phyloP scores from a whole-genome alignment of 805 yeast species.

The Cyberlindnera americana region DNA sequence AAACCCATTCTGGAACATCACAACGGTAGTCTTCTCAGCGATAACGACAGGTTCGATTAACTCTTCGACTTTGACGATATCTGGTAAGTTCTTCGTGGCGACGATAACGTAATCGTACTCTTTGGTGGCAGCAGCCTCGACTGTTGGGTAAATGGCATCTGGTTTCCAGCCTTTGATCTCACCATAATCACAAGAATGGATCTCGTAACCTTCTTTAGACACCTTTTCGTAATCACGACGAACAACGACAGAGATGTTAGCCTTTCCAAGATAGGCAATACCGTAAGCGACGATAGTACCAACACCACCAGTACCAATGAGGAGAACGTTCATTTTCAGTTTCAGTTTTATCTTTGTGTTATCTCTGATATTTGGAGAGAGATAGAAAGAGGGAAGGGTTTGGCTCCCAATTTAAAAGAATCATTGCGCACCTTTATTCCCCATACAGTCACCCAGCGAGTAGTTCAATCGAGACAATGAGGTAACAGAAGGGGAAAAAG shows the following conservation, averaged over 20 bases:
- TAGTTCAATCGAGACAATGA: too few species aligned
- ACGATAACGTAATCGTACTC: constrained; percentile 56
- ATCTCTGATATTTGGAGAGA: too few species aligned
- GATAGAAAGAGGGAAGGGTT: too few species aligned
- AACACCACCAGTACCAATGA: constrained; percentile 85
- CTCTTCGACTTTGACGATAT: constrained; percentile 49
- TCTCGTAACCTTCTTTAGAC: constrained; percentile 48
- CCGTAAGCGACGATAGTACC: constrained; percentile 76
- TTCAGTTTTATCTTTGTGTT: too few species aligned
- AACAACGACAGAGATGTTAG: constrained; percentile 57
- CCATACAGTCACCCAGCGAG: too few species aligned
- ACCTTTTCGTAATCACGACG: constrained; percentile 63
- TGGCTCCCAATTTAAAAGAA: too few species aligned
- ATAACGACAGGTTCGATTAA: constrained; percentile 48
- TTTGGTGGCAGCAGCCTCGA: constrained; percentile 45
- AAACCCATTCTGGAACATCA: constrained; percentile 61
- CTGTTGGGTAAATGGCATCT: constrained; percentile 42
- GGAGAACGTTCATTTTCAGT: constrained; percentile 38
- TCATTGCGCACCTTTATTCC: not conserved
- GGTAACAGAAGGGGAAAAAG: not conserved
- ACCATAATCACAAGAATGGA: constrained; percentile 65
- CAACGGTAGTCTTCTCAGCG: constrained; percentile 42
- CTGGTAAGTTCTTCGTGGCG: constrained; percentile 65
- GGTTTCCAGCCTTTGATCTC: constrained; percentile 53
- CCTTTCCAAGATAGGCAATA: constrained; percentile 43